Conservation (phyloP, 2,329 filamentous ascomycete genomes). For the Blumeriella jaapii region DNA sequence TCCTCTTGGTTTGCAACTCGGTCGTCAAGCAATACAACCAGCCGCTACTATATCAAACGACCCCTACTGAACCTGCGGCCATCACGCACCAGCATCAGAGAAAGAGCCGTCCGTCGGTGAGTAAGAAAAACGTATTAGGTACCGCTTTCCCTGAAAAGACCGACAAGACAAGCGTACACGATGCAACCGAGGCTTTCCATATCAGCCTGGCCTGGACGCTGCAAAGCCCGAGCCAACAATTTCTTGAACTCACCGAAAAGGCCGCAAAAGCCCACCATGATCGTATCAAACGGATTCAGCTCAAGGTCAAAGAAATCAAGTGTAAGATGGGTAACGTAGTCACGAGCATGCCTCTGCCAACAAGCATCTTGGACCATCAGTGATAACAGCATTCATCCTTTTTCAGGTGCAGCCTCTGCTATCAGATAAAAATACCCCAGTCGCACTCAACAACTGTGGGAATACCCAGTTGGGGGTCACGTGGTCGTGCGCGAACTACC, state of each 20-base stretch:
- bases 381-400: constrained; percentile 18
- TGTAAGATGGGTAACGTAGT: constrained; percentile 65
- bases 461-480: no score
- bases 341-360: constrained; percentile 34
- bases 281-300: constrained; percentile 29
- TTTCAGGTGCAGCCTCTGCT: constrained; percentile 2
- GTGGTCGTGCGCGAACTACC: no score
- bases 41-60: constrained; percentile 52
- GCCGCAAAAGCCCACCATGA: constrained; percentile 10
- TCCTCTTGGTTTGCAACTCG: constrained; percentile 58
- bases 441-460: no score
- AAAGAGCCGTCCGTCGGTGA: constrained; percentile 1
- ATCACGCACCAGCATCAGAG: background rate
- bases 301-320: constrained; percentile 53
- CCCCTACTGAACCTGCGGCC: constrained; percentile 12
- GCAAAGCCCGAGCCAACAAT: constrained; percentile 36
- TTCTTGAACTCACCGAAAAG: constrained; percentile 29
- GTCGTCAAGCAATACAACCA: constrained; percentile 50
- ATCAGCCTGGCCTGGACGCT: constrained; percentile 83
- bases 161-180: constrained; percentile 22
- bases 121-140: background rate
- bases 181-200: constrained; percentile 58
- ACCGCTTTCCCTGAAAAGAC: constrained; percentile 10
- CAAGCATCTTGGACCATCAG: constrained; percentile 9
- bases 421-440: no score